These are phyloP conservation scores for Lentinula sp. DNA, from an alignment of 768 basidiomycete species.

Conservation along the genomic window DNA sequence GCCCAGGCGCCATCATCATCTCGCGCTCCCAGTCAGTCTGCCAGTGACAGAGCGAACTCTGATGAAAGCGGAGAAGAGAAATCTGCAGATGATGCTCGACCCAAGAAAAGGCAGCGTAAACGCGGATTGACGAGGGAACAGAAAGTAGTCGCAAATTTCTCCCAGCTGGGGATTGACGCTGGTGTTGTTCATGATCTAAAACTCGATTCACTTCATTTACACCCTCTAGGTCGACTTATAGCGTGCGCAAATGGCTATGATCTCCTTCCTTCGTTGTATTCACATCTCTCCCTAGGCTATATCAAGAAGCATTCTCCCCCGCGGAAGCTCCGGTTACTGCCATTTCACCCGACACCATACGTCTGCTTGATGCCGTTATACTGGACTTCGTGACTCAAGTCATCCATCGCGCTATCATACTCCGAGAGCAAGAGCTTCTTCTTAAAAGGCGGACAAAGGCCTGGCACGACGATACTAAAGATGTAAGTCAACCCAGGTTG, in stretches of 20 bases:
- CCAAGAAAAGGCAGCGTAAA: constrained; percentile 11
- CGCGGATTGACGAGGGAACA: constrained; percentile 40
- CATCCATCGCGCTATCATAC: constrained; percentile 43
- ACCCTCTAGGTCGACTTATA: constrained; percentile 30
- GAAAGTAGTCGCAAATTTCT: constrained; percentile 35
- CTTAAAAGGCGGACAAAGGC: constrained; percentile 55
- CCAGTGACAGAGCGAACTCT: background rate
- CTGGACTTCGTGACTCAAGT: constrained; percentile 46
- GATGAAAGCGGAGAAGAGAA: background rate
- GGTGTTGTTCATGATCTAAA: constrained; percentile 33
- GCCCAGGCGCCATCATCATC: constrained; percentile 7
- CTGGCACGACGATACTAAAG: constrained; percentile 40
- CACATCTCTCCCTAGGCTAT: background rate
- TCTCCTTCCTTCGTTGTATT: background rate
- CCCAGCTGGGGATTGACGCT: constrained; percentile 37
- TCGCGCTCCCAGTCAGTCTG: constrained; percentile 5
- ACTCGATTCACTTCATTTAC: constrained; percentile 44
- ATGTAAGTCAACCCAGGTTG: background rate
- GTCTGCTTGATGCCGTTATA: constrained; percentile 35
- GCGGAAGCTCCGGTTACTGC: constrained; percentile 11
- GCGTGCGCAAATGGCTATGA: constrained; percentile 21
- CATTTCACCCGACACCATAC: constrained; percentile 46
- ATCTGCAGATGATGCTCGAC: background rate
- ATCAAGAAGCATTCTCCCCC: background rate
- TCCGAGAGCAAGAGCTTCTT: constrained; percentile 51